Percentiles rank a stretch among this genome's conserved stretches.
These are phyloP conservation scores for Sugiyamaella qingdaonensis DNA, from an alignment of 805 yeast genomes.

Conservation along the genomic window DNA sequence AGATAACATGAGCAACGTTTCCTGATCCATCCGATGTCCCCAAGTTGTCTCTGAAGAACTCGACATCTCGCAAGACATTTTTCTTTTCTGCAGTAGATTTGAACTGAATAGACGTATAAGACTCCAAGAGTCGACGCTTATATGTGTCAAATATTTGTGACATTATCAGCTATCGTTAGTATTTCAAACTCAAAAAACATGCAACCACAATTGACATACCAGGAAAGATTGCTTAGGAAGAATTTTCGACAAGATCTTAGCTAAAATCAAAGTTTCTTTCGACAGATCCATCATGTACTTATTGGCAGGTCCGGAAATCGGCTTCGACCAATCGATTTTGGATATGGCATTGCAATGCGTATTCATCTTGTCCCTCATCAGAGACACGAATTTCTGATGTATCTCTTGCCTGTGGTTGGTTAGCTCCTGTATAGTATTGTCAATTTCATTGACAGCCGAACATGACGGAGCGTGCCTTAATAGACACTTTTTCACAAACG, in stretches of 20 bases:
- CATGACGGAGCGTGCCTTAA: conserved; percentile 27
- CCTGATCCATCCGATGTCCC: conserved; percentile 42
- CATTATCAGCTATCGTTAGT: conserved; percentile 26
- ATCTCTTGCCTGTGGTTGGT: conserved; percentile 62
- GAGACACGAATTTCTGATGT: conserved; percentile 57
- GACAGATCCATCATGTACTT: conserved; percentile 61
- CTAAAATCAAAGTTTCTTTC: conserved; percentile 61
- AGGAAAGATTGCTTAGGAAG: conserved; percentile 42
- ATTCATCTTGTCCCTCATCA: conserved; percentile 62
- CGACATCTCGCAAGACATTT: conserved; percentile 54
- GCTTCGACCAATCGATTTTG: conserved; percentile 45
- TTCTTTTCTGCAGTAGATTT: conserved; percentile 32
- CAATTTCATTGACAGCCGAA: conserved; percentile 36
- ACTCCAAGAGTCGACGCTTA: conserved; percentile 51
- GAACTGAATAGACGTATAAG: conserved; percentile 42
- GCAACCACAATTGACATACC: conserved; percentile 9
- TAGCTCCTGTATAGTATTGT: conserved; percentile 40
- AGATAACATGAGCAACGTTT: conserved; percentile 19
- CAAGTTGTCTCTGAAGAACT: conserved; percentile 58
- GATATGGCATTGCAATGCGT: conserved; percentile 47
- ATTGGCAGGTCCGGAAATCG: conserved; percentile 46
- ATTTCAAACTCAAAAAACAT: not conserved
- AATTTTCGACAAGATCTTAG: conserved; percentile 55
- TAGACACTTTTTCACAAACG: conserved; percentile 33
- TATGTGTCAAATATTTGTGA: conserved; percentile 46